phyloP scores from a whole-genome alignment of 352 stramenopile species.

The Blastocystis sp. region DNA sequence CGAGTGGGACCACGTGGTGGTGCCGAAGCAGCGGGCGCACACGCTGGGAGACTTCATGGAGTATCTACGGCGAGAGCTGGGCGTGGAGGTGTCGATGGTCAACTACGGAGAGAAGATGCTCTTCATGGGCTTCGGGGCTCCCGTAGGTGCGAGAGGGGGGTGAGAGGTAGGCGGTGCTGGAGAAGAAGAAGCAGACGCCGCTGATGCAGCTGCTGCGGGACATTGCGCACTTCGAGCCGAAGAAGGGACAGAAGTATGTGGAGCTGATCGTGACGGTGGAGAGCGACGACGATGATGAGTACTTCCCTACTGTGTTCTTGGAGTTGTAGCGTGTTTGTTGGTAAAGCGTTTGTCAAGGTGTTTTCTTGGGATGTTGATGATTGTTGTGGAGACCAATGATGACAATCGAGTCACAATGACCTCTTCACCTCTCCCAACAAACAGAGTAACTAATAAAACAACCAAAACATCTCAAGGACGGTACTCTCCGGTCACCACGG shows the following conservation, averaged over 20 bases:
- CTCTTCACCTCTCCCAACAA: too few species aligned
- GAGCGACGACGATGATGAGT: conserved; percentile 8
- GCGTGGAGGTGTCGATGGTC: conserved; percentile 91
- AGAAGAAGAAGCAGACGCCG: neutral
- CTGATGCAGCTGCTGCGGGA: neutral
- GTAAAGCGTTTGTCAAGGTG: too few species aligned
- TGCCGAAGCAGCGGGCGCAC: neutral
- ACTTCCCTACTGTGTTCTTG: neutral
- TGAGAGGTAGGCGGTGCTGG: neutral
- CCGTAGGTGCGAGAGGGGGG: neutral
- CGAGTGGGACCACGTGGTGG: conserved; percentile 1
- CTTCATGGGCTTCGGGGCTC: conserved; percentile 65
- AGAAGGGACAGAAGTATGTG: conserved; percentile 42
- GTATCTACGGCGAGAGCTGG: conserved; percentile 85
- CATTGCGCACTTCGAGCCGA: neutral
- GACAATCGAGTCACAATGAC: too few species aligned
- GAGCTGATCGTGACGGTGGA: neutral
- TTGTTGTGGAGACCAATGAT: too few species aligned
- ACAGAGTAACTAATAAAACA: too few species aligned
- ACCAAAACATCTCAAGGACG: too few species aligned
- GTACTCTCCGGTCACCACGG: conserved; percentile 91
- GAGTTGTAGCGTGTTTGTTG: conserved; percentile 36
- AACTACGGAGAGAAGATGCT: conserved; percentile 73
- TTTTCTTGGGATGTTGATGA: too few species aligned
- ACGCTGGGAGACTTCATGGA: conserved; percentile 63